Conservation (phyloP, 1,139 yeast genomes). For the Sugiyamaella paludigena region DNA sequence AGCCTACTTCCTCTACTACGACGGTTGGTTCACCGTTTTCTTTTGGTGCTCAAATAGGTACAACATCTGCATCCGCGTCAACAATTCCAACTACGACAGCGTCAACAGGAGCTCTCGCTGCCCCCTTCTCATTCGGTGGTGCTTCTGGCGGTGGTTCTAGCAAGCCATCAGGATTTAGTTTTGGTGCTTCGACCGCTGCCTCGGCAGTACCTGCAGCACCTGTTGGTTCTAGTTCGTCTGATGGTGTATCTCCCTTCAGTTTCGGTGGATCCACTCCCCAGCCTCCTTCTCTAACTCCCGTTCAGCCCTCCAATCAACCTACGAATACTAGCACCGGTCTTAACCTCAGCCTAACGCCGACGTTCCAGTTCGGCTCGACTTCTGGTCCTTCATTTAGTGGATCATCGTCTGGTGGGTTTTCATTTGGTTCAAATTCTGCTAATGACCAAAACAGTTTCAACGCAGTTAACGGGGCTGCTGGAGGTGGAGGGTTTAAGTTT, state of each 20-base stretch:
- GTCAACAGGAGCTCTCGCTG: neutral
- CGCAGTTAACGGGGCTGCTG: neutral
- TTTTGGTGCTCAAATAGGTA: constrained; percentile 7
- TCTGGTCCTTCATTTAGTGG: neutral
- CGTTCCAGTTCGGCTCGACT: constrained; percentile 1
- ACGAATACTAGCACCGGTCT: neutral
- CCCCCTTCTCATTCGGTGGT: constrained; percentile 7
- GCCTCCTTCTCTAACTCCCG: neutral
- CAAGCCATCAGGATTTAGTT: constrained; percentile 2
- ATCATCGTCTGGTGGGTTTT: constrained; percentile 1
- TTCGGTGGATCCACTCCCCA: neutral
- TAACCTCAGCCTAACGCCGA: constrained; percentile 3
- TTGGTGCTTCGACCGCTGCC: constrained; percentile 1
- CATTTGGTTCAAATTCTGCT: constrained; percentile 1
- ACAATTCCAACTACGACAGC: neutral
- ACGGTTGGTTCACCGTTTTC: constrained; percentile 3
- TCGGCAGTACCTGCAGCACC: constrained; percentile 1
- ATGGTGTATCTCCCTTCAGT: neutral
- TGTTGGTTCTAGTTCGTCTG: neutral
- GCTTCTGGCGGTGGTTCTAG: neutral
- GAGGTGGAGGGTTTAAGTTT: constrained; percentile 6
- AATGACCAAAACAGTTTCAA: neutral
- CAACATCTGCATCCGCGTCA: constrained; percentile 2
- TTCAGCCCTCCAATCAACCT: neutral
- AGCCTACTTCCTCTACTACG: neutral